Percentiles rank a stretch among this genome's conserved stretches.
These are phyloP conservation scores for Chaetomium strumarium DNA, from an alignment of 2,329 filamentous ascomycete species.

Conservation along the genomic window DNA sequence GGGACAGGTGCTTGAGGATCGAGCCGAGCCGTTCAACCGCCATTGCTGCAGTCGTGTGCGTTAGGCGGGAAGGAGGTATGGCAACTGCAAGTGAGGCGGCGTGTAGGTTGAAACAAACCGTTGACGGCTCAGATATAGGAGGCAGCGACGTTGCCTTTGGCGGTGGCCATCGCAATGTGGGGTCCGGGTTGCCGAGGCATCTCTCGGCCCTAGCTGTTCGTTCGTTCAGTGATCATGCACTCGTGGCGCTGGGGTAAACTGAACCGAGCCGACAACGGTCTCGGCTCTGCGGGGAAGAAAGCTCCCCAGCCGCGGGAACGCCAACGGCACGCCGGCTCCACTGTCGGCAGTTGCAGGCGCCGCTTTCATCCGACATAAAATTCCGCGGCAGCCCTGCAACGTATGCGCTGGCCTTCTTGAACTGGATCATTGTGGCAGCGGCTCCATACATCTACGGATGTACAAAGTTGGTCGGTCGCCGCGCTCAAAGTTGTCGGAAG, in stretches of 20 bases:
- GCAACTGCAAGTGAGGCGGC: not conserved
- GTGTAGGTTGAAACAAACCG: not conserved
- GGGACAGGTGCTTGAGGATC: constrained; percentile 79
- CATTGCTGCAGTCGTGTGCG: constrained; percentile 45
- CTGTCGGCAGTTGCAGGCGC: constrained; percentile 16
- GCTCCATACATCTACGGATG: no score
- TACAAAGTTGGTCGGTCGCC: no score
- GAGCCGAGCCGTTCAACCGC: constrained; percentile 79
- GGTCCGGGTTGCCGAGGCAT: constrained; percentile 23
- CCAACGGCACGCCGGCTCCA: constrained; percentile 7
- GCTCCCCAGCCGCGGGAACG: constrained; percentile 4
- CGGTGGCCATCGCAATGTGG: constrained; percentile 2
- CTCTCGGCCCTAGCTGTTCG: constrained; percentile 11
- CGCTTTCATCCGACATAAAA: not conserved
- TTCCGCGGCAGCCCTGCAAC: not conserved
- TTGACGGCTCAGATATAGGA: constrained; percentile 4
- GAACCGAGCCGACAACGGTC: constrained; percentile 17
- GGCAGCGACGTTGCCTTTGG: constrained; percentile 23
- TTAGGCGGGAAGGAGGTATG: not conserved
- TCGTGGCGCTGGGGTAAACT: constrained; percentile 19
- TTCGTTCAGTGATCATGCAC: not conserved
- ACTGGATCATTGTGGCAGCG: no score
- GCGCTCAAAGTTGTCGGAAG: no score
- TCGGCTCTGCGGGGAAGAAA: constrained; percentile 18
- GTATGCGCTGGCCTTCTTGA: no score